Base-by-base conservation (phyloP, 2,329 filamentous ascomycete species). In the Aspergillus flavus region DNA sequence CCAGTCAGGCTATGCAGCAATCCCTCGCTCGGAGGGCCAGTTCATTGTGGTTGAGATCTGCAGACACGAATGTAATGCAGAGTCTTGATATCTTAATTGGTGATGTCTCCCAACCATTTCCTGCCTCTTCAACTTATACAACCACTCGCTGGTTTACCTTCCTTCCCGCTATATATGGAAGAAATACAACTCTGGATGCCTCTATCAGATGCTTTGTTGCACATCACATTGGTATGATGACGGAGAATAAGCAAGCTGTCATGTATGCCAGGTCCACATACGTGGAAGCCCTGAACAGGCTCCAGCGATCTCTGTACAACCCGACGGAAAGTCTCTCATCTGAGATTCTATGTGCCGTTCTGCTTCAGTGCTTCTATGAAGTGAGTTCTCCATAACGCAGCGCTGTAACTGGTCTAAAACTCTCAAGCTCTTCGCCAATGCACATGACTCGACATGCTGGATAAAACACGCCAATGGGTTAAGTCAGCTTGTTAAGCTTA, bases 331-430 rank as follows among this genome's bases (percentile, higher is more conserved):
- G 63, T 5, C 58, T 73, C 43, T 73, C 72, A 10, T 67, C 73
- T 0, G 67, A 75, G 32, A 50, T 73, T 6, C 70, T 74, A 36
- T 74, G 72, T 59, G 69, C 71, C 4, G 73, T 74, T 16, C 61
- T 75, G 39, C n/a, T 75, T n/a, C 58, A 72, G 12, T 75, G 73
- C 59, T 43, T 73, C 30, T 75, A 74, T 43, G 73, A 75, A 64
- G 73, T 74, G 63, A 61, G 66, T 52, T 19, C 11, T 10, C 32
- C 21, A 26, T 39, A 9, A 0, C 11, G 7, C 6, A 19, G 19
- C 21, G 1, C 11, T 19, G 6, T 6, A 28, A 1, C n/a, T 28
- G 21, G 14, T 21, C 30, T 30, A 39, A 39, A 10, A 34, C 11
- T 3, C 11, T 21, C 9, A 73, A 41, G 72, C 68, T 75, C 2